Evolutionary conservation across 441 rosid genomes (phyloP), one percentile per base, ranked within the genome.

Genomic region (Populus hybrid): DNA sequence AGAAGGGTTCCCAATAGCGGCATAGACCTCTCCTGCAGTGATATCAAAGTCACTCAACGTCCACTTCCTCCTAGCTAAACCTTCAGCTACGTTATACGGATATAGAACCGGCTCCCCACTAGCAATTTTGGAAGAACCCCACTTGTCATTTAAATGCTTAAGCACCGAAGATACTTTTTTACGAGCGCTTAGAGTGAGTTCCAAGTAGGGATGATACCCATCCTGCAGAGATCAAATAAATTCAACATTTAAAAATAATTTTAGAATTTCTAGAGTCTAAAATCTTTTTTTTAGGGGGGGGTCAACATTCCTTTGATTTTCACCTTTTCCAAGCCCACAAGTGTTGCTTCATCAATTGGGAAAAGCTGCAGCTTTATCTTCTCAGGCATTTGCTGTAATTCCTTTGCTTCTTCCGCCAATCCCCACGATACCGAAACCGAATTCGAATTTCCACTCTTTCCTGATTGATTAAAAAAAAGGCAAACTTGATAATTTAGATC

Each of bases 281-380:
- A 38, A 2, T 45, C 1, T 4, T 14, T 12, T 14, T 45, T 10
- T 45, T 45, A 0, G 56, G 7, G 56, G 42, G 12, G 45, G 45
- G 56, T 12, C 50, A 36, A 64, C 50, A 53, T 64, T 64, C 33
- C 29, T 18, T 56, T 75, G 7, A 74, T 70, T 66, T 81, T 78
- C 85, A 93, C 98, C 92, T 89, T 89, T 85, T 93, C 92, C 74
- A 95, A 81, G 66, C 88, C 93, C 59, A 79, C 66, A 14, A 89
- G 79, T 79, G 94, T 93, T 67, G 40, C 76, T 68, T 88, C 89
- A 89, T 95, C 92, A 18, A 86, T 14, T 29, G 99, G 98, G 82
- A 92, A 95, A 28, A 95, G 97, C 86, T 91, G 97, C 87, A 95
- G 82, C 89, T 89, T 93, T 66, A 95, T 83, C 84, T 93, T 95